Base-by-base conservation (phyloP, 2,329 filamentous ascomycete species). In the Aureobasidium namibiae region DNA sequence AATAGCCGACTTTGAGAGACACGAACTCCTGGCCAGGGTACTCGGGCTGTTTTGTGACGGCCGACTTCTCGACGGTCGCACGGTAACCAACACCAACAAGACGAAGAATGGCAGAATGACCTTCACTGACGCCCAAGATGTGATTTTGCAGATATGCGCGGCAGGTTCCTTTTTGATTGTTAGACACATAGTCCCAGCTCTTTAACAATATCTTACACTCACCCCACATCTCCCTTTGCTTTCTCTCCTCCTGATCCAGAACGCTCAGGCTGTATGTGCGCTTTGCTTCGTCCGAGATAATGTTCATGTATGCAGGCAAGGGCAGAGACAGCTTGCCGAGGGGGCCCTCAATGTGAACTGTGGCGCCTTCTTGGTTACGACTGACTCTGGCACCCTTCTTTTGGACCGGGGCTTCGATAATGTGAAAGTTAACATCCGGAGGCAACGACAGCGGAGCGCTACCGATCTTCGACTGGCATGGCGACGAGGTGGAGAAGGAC, bases 171-270 rank as follows among this genome's bases (percentile, higher is more conserved):
- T 39, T 39, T 24, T 45, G 33, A 53, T 26, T 63, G 66, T 73
- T 52, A 70, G 65, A 31, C 29, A 6, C n/a, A 29, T 26, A 16
- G 7, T 45, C n/a, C 23, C 21, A 56, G 42, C 42, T 42, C 23
- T 52, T 41, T 26, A 18, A 33, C 36, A 54, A 60, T 46, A 6
- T 38, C 26, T 53, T 41, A 44, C 56, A 75, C 80, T 61, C 72
- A 96, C 92, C 94, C 94, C 94, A 97, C 92, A 97, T 97, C 73
- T 89, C 89, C 70, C 87, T 86, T 75, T 97, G 92, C 63, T 89
- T 80, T 75, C 86, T 86, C 56, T 84, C 73, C 18, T 83, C 76
- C 18, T 78, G 74, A 73, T 97, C 82, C 68, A 86, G 74, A 11
- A 99, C 84, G 59, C 79, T 83, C 64, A 99, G 76, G 33, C 79